These are phyloP conservation scores for Xylaria arbuscula DNA, from an alignment of 2,329 filamentous ascomycete species.

Conservation along the genomic window DNA sequence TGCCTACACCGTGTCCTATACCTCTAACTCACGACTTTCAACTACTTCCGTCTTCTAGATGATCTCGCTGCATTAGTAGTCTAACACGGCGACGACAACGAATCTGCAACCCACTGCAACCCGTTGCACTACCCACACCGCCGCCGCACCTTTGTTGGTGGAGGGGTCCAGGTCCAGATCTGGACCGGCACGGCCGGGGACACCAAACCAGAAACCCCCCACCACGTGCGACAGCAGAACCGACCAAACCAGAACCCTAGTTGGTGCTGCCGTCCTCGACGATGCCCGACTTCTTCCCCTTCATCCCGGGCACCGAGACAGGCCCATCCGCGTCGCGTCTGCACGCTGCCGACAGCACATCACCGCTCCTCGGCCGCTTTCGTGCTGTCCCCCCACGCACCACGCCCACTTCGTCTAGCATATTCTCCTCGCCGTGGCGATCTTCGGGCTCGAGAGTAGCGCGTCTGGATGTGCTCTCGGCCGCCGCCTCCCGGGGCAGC, in stretches of 20 bases:
- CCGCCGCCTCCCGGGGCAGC: conserved; percentile 58
- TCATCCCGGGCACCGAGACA: conserved; percentile 73
- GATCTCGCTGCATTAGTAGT: not conserved
- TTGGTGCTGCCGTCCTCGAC: not conserved
- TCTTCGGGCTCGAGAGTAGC: conserved; percentile 39
- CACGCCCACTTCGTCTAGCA: conserved; percentile 29
- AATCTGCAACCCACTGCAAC: not conserved
- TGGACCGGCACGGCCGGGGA: conserved; percentile 29
- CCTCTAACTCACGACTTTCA: no score
- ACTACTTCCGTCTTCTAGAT: no score
- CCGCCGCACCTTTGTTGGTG: no score
- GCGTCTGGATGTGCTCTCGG: conserved; percentile 54
- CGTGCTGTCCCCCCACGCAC: conserved; percentile 62
- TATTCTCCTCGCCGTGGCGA: conserved; percentile 38
- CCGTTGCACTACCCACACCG: not conserved
- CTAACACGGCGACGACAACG: not conserved
- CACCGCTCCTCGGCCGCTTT: conserved; percentile 72
- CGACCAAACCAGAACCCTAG: not conserved
- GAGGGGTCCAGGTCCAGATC: not conserved
- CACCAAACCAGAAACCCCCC: no score
- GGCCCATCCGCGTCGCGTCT: conserved; percentile 53
- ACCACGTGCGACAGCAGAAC: not conserved
- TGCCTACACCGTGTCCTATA: not conserved
- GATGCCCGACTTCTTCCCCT: conserved; percentile 75
- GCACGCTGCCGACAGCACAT: conserved; percentile 60